Percentiles rank a stretch among this genome's conserved stretches.
phyloP scores from a whole-genome alignment of 176 grass and related monocot species.

The Ensete glaucum region DNA sequence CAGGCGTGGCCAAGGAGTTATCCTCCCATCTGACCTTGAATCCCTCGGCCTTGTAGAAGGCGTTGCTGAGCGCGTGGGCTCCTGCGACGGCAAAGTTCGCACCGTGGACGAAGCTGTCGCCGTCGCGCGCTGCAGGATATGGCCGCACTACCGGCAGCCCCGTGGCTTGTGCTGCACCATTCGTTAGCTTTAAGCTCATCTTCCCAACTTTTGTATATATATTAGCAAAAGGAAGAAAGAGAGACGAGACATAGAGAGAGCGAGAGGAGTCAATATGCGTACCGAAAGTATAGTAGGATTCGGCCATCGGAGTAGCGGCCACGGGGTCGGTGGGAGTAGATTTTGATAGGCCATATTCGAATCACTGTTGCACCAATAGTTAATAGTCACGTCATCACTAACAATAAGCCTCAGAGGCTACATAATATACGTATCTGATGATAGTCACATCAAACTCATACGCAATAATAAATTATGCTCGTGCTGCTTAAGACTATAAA shows the following conservation, averaged over 20 bases:
- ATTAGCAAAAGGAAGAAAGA: background rate
- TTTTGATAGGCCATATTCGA: too few species aligned
- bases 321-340: too few species aligned
- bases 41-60: slow-evolving; percentile 26
- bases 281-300: slow-evolving; percentile 53
- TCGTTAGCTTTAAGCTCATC: background rate
- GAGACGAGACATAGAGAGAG: background rate
- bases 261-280: too few species aligned
- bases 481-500: too few species aligned
- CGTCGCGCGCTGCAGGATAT: slow-evolving; percentile 16
- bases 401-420: too few species aligned
- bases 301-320: slow-evolving; percentile 45
- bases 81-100: slow-evolving; percentile 53
- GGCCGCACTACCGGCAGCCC: slow-evolving; percentile 30
- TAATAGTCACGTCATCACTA: too few species aligned
- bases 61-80: slow-evolving; percentile 23
- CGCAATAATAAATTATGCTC: too few species aligned
- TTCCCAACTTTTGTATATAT: background rate
- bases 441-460: too few species aligned
- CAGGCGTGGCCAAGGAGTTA: too few species aligned
- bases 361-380: too few species aligned
- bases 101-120: slow-evolving; percentile 26
- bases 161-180: slow-evolving; percentile 33
- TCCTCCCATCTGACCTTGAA: background rate
- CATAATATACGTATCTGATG: too few species aligned